Conservation (phyloP, 2,329 filamentous ascomycete species). For the Chaetomium globosum region DNA sequence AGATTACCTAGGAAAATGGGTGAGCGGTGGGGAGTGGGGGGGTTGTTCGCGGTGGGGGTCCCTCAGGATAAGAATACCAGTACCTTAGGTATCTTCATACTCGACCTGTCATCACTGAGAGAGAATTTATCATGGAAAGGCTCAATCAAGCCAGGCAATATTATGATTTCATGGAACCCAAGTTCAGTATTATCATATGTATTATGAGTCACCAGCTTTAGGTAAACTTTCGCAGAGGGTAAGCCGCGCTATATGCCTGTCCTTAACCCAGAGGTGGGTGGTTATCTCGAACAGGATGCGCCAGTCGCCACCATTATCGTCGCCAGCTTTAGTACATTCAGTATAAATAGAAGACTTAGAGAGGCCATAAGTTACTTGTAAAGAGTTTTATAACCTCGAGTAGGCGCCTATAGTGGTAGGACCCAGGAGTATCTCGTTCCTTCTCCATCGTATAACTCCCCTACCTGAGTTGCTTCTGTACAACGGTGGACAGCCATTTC, state of each 20-base stretch:
- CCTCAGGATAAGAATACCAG: not conserved
- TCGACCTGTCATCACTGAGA: not conserved
- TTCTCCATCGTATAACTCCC: not conserved
- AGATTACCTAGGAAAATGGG: not conserved
- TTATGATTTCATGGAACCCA: not conserved
- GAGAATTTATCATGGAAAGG: not conserved
- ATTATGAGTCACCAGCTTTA: too few species aligned
- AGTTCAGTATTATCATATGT: not conserved
- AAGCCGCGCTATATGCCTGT: too few species aligned
- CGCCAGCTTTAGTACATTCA: too few species aligned
- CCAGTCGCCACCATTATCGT: too few species aligned
- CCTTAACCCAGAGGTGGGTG: too few species aligned
- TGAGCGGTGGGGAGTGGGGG: not conserved
- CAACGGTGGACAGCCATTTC: not conserved
- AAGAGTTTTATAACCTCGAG: too few species aligned
- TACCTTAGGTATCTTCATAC: not conserved
- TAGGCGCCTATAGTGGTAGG: too few species aligned
- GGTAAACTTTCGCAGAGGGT: too few species aligned
- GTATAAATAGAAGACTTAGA: too few species aligned
- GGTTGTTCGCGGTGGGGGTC: not conserved
- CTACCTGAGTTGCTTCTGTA: not conserved
- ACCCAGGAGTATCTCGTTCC: not conserved
- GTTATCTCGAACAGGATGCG: too few species aligned
- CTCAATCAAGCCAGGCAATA: not conserved
- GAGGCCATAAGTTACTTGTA: too few species aligned